Evolutionary conservation across 257 asterid genomes (phyloP).

Genomic region (Solanum tarapatanum): DNA sequence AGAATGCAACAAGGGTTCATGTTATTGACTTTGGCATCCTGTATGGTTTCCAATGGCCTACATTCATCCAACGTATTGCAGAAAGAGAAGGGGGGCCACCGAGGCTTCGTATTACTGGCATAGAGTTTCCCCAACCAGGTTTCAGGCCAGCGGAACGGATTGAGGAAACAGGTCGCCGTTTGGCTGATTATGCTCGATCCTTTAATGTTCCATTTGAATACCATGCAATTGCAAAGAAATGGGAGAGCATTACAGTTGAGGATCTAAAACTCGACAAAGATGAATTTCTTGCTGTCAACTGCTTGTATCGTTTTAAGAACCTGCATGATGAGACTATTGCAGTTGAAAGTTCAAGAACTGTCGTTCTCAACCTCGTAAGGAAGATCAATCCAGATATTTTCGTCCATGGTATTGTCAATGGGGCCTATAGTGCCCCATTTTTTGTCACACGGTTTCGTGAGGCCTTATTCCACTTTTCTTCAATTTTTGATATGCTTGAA

Average conservation of each 20-base stretch:
- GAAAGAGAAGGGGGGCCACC: slow-evolving; percentile 56
- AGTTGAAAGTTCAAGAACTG: slow-evolving; percentile 38
- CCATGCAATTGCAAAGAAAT: slow-evolving; percentile 49
- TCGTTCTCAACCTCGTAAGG: slow-evolving; percentile 45
- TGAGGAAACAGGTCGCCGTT: slow-evolving; percentile 55
- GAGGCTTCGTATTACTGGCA: slow-evolving; percentile 50
- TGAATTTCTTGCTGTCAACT: slow-evolving; percentile 50
- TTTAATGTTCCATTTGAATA: slow-evolving; percentile 58
- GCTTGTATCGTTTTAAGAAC: slow-evolving; percentile 41
- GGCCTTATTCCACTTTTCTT: slow-evolving; percentile 60
- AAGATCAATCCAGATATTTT: slow-evolving; percentile 48
- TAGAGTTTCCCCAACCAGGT: slow-evolving; percentile 69
- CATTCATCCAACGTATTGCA: slow-evolving; percentile 35
- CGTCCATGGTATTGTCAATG: slow-evolving; percentile 53
- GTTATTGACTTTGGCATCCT: slow-evolving; percentile 61
- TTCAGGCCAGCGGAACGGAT: slow-evolving; percentile 56
- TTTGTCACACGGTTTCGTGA: slow-evolving; percentile 65
- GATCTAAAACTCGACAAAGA: slow-evolving; percentile 50
- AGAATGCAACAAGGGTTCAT: slow-evolving; percentile 26
- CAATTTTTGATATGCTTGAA: slow-evolving; percentile 66
- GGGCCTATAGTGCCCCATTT: slow-evolving; percentile 58
- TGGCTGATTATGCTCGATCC: slow-evolving; percentile 34
- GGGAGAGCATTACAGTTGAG: slow-evolving; percentile 53
- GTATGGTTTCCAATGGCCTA: slow-evolving; percentile 64
- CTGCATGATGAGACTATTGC: slow-evolving; percentile 51